Conservation (phyloP, 108 stramenopile species). For the Nitzschia putrida region DNA sequence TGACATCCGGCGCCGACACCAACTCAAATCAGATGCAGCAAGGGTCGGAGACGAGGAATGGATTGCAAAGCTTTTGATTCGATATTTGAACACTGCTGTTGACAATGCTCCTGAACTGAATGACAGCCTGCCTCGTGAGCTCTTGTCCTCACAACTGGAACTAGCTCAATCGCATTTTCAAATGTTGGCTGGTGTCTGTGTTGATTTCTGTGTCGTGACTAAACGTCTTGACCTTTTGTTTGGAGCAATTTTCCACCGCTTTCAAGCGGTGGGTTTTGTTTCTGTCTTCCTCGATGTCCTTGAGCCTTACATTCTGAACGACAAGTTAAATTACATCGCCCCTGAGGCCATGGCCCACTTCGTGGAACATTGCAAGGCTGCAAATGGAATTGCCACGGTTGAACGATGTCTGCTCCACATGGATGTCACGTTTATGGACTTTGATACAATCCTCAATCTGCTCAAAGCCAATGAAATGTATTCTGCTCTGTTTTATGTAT, state of each 20-base stretch:
- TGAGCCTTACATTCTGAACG: constrained; percentile 88
- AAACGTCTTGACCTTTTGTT: constrained; percentile 86
- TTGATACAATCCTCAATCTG: constrained; percentile 74
- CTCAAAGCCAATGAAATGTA: constrained; percentile 77
- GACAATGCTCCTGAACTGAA: constrained; percentile 84
- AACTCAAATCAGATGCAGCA: constrained; percentile 7
- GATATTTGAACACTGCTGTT: constrained; percentile 85
- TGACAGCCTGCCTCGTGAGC: constrained; percentile 19
- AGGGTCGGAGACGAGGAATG: constrained; percentile 80
- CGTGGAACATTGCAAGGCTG: constrained; percentile 77
- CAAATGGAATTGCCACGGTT: constrained; percentile 75
- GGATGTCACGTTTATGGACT: constrained; percentile 87
- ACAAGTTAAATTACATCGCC: constrained; percentile 80
- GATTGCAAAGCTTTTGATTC: constrained; percentile 81
- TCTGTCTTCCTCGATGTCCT: constrained; percentile 83
- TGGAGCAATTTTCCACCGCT: constrained; percentile 80
- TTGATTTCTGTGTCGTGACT: constrained; percentile 86
- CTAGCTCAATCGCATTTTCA: constrained; percentile 88
- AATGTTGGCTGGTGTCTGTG: constrained; percentile 90
- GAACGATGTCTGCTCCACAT: constrained; percentile 90
- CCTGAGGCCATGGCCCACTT: constrained; percentile 85
- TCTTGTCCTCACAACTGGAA: constrained; percentile 41
- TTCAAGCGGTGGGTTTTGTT: constrained; percentile 64
- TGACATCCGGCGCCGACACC: constrained; percentile 49
- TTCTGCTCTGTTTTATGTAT: constrained; percentile 81